These are phyloP conservation scores for Magnusiomyces sp. DNA, from an alignment of 1,139 yeast species.

Conservation along the genomic window DNA sequence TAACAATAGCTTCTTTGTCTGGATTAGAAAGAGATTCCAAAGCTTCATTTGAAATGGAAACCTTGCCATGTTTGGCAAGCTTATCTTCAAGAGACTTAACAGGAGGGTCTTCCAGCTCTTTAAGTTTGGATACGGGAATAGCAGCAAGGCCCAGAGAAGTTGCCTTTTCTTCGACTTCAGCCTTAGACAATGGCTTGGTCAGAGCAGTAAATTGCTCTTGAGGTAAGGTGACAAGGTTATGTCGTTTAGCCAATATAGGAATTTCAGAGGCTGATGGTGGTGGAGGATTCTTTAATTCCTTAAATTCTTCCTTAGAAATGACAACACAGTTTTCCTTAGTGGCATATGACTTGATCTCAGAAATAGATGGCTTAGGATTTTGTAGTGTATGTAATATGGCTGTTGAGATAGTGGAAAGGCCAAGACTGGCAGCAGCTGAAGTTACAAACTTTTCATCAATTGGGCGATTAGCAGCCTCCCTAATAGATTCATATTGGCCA, in stretches of 20 bases:
- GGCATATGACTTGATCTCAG: conserved; percentile 30
- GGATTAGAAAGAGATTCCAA: conserved; percentile 18
- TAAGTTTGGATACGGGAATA: conserved; percentile 22
- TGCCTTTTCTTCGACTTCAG: conserved; percentile 22
- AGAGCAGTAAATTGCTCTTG: conserved; percentile 17
- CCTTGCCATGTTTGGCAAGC: conserved; percentile 1
- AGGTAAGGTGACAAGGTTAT: conserved; percentile 26
- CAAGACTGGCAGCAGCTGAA: conserved; percentile 31
- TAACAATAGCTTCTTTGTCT: conserved; percentile 14
- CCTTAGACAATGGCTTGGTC: conserved; percentile 20
- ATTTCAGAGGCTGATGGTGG: conserved; percentile 17
- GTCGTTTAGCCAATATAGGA: conserved; percentile 20
- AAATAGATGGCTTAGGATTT: conserved; percentile 17
- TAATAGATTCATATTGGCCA: conserved; percentile 23
- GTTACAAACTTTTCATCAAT: conserved; percentile 24
- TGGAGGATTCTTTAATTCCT: conserved; percentile 19
- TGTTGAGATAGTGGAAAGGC: conserved; percentile 32
- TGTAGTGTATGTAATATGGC: conserved; percentile 23
- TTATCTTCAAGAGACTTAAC: background rate
- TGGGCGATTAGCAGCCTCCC: conserved; percentile 27
- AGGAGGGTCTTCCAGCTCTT: conserved; percentile 3
- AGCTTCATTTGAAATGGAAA: conserved; percentile 22
- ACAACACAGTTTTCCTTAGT: conserved; percentile 17
- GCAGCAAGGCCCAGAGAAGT: conserved; percentile 17
- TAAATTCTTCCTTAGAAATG: conserved; percentile 18